These are phyloP conservation scores for Pontederia crassipes DNA, from an alignment of 176 grass and related monocot species.

Conservation along the genomic window DNA sequence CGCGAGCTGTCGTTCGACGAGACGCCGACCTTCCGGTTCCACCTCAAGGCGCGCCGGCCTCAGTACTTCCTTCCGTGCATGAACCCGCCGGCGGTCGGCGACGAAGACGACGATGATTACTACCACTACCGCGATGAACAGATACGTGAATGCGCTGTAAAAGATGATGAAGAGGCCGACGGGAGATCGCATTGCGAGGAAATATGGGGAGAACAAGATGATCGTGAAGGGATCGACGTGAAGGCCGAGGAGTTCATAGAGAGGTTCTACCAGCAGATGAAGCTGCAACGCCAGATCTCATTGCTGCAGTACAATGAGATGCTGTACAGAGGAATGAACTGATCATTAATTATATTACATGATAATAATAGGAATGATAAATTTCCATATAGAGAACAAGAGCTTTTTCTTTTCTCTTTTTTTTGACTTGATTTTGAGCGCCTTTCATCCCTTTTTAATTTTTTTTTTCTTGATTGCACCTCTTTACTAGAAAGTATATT, in stretches of 20 bases:
- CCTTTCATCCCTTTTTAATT: no score
- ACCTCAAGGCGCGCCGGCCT: conserved; percentile 35
- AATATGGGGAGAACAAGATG: conserved; percentile 3
- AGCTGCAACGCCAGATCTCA: conserved; percentile 6
- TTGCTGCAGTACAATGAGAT: neutral
- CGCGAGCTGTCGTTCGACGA: conserved; percentile 90
- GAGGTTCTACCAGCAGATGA: conserved; percentile 1
- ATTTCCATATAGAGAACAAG: no score
- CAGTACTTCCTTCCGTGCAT: conserved; percentile 68
- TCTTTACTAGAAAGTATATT: no score
- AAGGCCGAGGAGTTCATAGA: conserved; percentile 29
- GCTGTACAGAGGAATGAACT: neutral
- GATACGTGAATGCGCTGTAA: conserved; percentile 5
- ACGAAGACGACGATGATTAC: conserved; percentile 27
- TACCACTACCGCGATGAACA: conserved; percentile 11
- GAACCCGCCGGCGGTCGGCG: conserved; percentile 22
- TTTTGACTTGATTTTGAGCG: no score
- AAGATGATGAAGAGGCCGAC: neutral
- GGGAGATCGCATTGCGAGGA: neutral
- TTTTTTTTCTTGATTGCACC: no score
- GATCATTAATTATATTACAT: neutral
- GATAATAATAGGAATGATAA: no score
- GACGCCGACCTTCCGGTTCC: conserved; percentile 65
- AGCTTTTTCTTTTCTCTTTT: no score
- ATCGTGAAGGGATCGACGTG: conserved; percentile 37